Conservation (phyloP, 441 rosid genomes). For the Syzygium malaccense region DNA sequence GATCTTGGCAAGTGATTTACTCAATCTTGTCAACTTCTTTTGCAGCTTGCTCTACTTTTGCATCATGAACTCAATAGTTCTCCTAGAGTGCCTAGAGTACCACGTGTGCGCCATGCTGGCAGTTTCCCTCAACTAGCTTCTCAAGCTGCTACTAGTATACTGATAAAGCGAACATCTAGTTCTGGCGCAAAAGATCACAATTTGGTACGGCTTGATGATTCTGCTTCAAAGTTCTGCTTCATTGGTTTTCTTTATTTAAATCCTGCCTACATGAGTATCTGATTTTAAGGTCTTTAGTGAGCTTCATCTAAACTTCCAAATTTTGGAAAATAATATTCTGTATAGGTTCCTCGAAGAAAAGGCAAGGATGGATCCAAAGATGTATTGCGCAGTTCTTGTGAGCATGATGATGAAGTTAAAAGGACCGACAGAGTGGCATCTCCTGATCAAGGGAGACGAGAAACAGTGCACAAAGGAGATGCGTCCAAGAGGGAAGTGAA, state of each 20-base stretch:
- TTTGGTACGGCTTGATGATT: conserved; percentile 33
- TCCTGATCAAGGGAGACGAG: conserved; percentile 55
- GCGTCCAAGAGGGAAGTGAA: conserved; percentile 41
- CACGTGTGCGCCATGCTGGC: conserved; percentile 85
- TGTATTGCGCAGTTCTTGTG: conserved; percentile 29
- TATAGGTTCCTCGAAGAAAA: conserved; percentile 75
- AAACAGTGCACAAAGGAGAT: conserved; percentile 33
- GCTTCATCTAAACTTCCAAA: background rate
- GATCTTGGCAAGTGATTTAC: background rate
- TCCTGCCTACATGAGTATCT: background rate
- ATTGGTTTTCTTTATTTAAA: background rate
- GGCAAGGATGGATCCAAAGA: conserved; percentile 67
- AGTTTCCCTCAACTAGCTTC: conserved; percentile 73
- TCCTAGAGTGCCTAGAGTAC: conserved; percentile 96
- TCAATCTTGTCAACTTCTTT: background rate
- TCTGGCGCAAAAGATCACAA: conserved; percentile 67
- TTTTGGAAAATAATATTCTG: background rate
- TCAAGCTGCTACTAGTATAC: conserved; percentile 55
- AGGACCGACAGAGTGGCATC: conserved; percentile 45
- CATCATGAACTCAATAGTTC: conserved; percentile 99
- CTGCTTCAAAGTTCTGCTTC: background rate
- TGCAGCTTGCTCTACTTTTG: conserved; percentile 89
- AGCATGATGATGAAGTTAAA: conserved; percentile 52
- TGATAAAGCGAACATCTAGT: conserved; percentile 65
- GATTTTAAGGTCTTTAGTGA: background rate